Evolutionary conservation across 371 early-diverging fungal species (phyloP), one percentile per base, ranked within the genome.

Genomic region (Syncephalis fuscata): DNA sequence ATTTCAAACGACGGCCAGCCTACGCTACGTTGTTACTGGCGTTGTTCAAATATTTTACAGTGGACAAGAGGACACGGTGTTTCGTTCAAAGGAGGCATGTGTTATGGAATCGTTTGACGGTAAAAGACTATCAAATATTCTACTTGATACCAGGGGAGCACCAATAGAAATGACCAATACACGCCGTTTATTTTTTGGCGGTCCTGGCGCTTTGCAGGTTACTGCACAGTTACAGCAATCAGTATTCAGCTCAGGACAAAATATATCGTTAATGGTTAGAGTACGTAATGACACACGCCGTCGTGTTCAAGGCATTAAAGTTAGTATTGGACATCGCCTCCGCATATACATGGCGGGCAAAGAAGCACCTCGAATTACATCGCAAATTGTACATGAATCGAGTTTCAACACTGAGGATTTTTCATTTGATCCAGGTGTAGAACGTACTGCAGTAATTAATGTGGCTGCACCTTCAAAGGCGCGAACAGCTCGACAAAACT

Each of bases 221-320:
- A 66, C 66, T 49, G 72, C 63, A 1, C 50, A 52, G 22, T 46
- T 73, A 5, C 43, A 61, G 5, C 60, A 65, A 32, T 53, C 55
- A 21, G 53, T 66, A 17, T 65, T 63, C 42, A 56, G 51, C 21
- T 61, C 70, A 22, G 76, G 76, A 17, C 66, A 60, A 11, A 66
- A 73, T 46, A 48, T 73, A 16, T 57, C 60, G 7, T 68, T 73
- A 1, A 63, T 66, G 37, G 57, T 72, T 26, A 59, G 65, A 23
- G 73, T 75, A 16, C 57, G 55, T 27, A 75, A 75, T 45, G 58
- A 59, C 20, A 64, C 73, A 0, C 61, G 57, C 16, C 51, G 68
- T 43, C 58, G 65, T 56, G 74, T 72, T 19, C 7, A 58, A 74
- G 74, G 66, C 71, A 2, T 68, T 65, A 55, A 71, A 71, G n/a